Evolutionary conservation across 257 asterid species (phyloP).

Genomic region (Solanum rostratum): DNA sequence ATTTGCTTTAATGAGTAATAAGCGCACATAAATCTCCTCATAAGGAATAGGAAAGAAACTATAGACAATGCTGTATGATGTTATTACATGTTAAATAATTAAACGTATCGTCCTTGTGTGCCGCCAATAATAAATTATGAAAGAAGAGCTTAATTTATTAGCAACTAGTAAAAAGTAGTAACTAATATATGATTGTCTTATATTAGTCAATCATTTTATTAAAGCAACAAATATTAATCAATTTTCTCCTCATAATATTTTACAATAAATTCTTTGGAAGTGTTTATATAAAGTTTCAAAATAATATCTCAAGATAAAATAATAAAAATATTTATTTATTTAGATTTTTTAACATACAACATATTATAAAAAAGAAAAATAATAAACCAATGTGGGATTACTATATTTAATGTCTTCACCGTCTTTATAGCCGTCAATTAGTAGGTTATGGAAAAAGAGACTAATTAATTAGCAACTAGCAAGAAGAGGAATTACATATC

Average conservation of each 20-base stretch:
- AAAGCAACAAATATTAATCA: too few relatives aligned
- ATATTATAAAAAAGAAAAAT: too few relatives aligned
- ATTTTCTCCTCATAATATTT: too few relatives aligned
- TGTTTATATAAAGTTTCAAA: too few relatives aligned
- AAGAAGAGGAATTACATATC: background rate
- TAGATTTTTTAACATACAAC: too few relatives aligned
- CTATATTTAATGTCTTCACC: background rate
- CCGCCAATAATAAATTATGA: background rate
- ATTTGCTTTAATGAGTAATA: too few relatives aligned
- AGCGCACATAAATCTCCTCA: background rate
- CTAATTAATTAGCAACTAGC: background rate
- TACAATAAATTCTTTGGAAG: too few relatives aligned
- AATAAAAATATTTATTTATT: too few relatives aligned
- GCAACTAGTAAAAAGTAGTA: background rate
- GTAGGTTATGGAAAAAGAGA: background rate
- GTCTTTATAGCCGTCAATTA: background rate
- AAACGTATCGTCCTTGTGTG: background rate
- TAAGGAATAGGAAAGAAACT: background rate
- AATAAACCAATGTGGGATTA: too few relatives aligned
- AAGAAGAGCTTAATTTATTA: background rate
- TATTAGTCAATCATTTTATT: too few relatives aligned
- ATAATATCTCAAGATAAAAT: too few relatives aligned
- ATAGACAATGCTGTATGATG: background rate
- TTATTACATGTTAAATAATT: background rate
- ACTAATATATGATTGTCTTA: too few relatives aligned